Evolutionary conservation across 129 eudicot genomes (phyloP).

Genomic region (Heracleum sosnowskyi): DNA sequence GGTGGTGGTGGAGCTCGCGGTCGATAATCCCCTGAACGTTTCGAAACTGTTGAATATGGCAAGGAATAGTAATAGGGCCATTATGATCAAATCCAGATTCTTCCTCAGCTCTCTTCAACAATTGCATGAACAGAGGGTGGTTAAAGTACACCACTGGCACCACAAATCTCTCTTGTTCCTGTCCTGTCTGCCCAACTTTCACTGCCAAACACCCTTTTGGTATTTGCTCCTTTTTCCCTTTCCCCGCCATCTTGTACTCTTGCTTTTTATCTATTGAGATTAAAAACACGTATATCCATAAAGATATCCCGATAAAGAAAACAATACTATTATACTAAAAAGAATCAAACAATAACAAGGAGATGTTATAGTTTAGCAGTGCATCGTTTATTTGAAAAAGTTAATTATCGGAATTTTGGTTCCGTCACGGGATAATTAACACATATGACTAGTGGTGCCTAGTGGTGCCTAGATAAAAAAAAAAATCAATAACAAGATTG

Average conservation of each 20-base stretch:
- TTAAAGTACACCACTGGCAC: conserved; percentile 42
- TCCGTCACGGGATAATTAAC: too few species aligned
- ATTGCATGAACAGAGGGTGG: conserved; percentile 49
- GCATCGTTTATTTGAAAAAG: too few species aligned
- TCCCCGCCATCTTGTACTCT: background rate
- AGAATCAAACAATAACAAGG: too few species aligned
- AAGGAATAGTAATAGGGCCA: conserved; percentile 55
- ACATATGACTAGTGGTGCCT: too few species aligned
- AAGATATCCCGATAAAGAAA: too few species aligned
- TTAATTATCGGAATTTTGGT: too few species aligned
- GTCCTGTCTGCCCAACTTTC: conserved; percentile 40
- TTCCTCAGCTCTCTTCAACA: conserved; percentile 50
- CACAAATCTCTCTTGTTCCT: conserved; percentile 49
- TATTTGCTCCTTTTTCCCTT: conserved; percentile 17
- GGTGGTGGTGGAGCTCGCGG: conserved; percentile 18
- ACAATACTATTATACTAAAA: too few species aligned
- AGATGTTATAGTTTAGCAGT: too few species aligned
- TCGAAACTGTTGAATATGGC: conserved; percentile 42
- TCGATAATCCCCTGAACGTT: conserved; percentile 28
- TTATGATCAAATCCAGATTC: conserved; percentile 63
- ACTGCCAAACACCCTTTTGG: conserved; percentile 64
- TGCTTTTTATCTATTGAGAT: background rate
- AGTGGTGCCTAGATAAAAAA: too few species aligned
- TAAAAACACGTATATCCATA: too few species aligned
- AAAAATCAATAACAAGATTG: too few species aligned